Base-by-base conservation (phyloP, 768 basidiomycete genomes). In the Trametes cingulata region DNA sequence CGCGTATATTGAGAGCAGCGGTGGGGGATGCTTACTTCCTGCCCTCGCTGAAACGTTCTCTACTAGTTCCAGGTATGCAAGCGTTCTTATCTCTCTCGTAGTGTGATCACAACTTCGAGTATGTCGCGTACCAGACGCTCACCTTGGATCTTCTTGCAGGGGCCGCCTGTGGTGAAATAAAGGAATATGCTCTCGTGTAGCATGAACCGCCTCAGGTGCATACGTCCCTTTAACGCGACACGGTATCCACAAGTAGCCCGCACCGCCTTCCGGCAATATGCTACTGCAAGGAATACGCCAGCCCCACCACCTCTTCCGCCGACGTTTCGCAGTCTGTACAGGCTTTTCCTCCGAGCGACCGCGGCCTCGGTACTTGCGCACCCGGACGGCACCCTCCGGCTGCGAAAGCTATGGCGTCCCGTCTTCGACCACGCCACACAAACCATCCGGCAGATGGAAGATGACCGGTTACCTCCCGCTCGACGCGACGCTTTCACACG, bases 321-420 rank as follows among this genome's bases (percentile, higher is more conserved):
- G 6, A 66, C 70, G 15, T 82, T 88, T 63, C 83, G 70, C 12
- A 85, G 85, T 60, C 67, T 86, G 1, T 88, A 88, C 63, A 80
- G 87, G 15, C 75, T 89, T 6, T 78, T 84, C 63, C 72, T 88
- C 29, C 79, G 86, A 37, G 77, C 83, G 20, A 74, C 74, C 20
- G 82, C 85, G 19, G 82, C 84, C 12, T 77, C 86, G 1, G 85
- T 87, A 19, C 74, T 88, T 10, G 80, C 86, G 60, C 78, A 86
- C 25, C 69, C 68, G 8, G 62, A 64, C 8, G 77, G 81, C 0
- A 77, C 76, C n/a, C 68, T 68, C 25, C 77, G 78, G 52, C 67
- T 87, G 5, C 77, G 81, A 37, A 69, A 63, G 41, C 70, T 86
- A 25, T 85, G 81, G 74, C 74, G 85, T 40, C 84, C 87, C 10